These are phyloP conservation scores for Phytophthora brassicae DNA, from an alignment of 352 stramenopile species.

Conservation along the genomic window DNA sequence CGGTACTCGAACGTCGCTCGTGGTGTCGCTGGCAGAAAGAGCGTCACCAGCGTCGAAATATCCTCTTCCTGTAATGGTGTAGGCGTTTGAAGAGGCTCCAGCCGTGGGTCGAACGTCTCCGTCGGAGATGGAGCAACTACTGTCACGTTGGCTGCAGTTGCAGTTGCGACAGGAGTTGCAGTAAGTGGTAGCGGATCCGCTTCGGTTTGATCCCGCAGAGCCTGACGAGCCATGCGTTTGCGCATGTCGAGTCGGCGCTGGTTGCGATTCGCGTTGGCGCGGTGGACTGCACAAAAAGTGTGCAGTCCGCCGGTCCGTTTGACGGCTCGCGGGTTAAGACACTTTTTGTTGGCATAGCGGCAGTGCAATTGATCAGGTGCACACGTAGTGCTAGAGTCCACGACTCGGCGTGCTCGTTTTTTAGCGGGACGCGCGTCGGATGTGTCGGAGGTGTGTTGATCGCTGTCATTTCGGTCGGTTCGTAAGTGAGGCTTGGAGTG, in stretches of 20 bases:
- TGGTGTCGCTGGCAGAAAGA: slow-evolving; percentile 23
- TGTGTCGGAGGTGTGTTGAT: slow-evolving; percentile 4
- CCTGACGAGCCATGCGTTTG: slow-evolving; percentile 47
- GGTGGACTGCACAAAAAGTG: slow-evolving; percentile 65
- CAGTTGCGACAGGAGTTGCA: neutral
- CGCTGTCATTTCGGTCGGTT: slow-evolving; percentile 9
- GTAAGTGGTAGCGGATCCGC: neutral
- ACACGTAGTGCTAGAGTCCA: slow-evolving; percentile 37
- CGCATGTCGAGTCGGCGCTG: slow-evolving; percentile 62
- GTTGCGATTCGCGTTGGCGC: slow-evolving; percentile 68
- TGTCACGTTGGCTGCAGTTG: neutral
- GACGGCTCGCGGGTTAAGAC: slow-evolving; percentile 44
- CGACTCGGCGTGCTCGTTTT: slow-evolving; percentile 25
- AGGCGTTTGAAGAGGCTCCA: slow-evolving; percentile 41
- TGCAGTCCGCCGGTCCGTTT: slow-evolving; percentile 64
- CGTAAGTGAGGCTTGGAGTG: slow-evolving; percentile 3
- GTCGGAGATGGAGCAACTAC: neutral
- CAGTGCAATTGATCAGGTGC: slow-evolving; percentile 47
- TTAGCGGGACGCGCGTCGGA: slow-evolving; percentile 9
- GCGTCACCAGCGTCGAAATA: slow-evolving; percentile 40
- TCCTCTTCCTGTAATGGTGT: slow-evolving; percentile 46
- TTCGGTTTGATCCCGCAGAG: slow-evolving; percentile 7
- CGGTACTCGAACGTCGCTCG: slow-evolving; percentile 8
- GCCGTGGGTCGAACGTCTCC: slow-evolving; percentile 14
- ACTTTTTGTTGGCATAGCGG: slow-evolving; percentile 71